phyloP scores from a whole-genome alignment of 2,329 filamentous ascomycete species.

The Aplosporella prunicola region DNA sequence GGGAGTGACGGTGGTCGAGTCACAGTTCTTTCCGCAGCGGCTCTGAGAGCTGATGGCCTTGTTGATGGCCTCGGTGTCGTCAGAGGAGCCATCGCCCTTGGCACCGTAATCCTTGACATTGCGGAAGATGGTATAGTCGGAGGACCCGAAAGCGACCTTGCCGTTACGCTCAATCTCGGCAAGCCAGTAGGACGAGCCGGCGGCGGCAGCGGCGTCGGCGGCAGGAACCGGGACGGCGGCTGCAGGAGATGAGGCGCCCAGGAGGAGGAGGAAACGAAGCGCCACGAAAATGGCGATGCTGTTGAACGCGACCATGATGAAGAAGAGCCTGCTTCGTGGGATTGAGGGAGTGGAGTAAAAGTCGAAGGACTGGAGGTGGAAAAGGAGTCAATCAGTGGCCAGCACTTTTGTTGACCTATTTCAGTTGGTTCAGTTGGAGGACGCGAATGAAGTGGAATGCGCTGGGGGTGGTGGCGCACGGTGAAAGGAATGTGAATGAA shows the following conservation, averaged over 20 bases:
- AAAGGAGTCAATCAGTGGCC: slow-evolving; percentile 9
- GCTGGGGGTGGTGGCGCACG: no score
- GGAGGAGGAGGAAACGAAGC: slow-evolving; percentile 23
- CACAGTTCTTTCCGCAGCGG: slow-evolving; percentile 72
- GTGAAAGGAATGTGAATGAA: no score
- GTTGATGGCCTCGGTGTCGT: slow-evolving; percentile 88
- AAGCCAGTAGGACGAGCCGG: slow-evolving; percentile 55
- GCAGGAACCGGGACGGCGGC: slow-evolving; percentile 16
- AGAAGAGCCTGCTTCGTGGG: slow-evolving; percentile 14
- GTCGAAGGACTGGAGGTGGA: slow-evolving; percentile 6
- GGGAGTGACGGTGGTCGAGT: slow-evolving; percentile 73
- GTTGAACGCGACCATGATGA: slow-evolving; percentile 30
- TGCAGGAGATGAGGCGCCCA: slow-evolving; percentile 22
- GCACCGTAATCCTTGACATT: slow-evolving; percentile 38
- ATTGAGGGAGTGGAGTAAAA: slow-evolving; percentile 1
- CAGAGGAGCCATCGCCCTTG: slow-evolving; percentile 54
- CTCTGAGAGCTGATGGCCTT: slow-evolving; percentile 64
- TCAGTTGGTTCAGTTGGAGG: no score
- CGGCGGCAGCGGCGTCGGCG: slow-evolving; percentile 11
- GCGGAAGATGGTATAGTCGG: slow-evolving; percentile 52
- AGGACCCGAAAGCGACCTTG: slow-evolving; percentile 51
- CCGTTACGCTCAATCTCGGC: slow-evolving; percentile 61
- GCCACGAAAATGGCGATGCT: slow-evolving; percentile 28
- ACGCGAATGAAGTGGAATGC: no score
- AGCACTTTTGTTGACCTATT: no score